Conservation (phyloP, 2,329 filamentous ascomycete species). For the Aspergillus uvarum region DNA sequence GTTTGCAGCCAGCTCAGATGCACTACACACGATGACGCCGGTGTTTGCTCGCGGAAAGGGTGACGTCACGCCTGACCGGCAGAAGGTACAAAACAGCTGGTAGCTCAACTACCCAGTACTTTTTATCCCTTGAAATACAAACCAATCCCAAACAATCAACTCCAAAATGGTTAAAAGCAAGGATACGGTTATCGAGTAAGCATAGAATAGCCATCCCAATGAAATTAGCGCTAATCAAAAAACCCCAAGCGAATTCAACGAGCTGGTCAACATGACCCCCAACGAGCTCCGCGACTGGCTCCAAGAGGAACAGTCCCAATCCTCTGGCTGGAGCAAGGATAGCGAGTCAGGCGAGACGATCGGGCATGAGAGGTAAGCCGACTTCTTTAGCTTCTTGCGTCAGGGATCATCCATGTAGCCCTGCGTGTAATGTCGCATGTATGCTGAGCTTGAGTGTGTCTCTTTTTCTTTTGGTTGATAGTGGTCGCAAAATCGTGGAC, state of each 20-base stretch:
- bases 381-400: no score
- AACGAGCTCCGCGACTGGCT: constrained; percentile 63
- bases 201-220: neutral
- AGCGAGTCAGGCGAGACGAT: constrained; percentile 63
- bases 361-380: constrained; percentile 57
- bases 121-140: neutral
- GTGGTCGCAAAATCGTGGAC: constrained; percentile 62
- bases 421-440: neutral
- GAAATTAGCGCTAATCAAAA: neutral
- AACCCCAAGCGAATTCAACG: constrained; percentile 59
- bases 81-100: neutral
- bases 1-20: neutral
- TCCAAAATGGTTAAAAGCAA: constrained; percentile 53
- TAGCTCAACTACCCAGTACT: neutral
- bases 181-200: constrained; percentile 51
- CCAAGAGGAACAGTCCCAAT: constrained; percentile 56
- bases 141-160: neutral
- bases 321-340: constrained; percentile 59
- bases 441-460: neutral
- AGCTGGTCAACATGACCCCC: constrained; percentile 65
- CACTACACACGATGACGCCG: neutral
- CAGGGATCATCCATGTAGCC: neutral
- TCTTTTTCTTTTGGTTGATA: constrained; percentile 24
- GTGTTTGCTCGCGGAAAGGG: neutral
- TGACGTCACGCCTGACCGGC: neutral